Conservation (phyloP, 2,329 filamentous ascomycete genomes). For the Talaromyces sp. region DNA sequence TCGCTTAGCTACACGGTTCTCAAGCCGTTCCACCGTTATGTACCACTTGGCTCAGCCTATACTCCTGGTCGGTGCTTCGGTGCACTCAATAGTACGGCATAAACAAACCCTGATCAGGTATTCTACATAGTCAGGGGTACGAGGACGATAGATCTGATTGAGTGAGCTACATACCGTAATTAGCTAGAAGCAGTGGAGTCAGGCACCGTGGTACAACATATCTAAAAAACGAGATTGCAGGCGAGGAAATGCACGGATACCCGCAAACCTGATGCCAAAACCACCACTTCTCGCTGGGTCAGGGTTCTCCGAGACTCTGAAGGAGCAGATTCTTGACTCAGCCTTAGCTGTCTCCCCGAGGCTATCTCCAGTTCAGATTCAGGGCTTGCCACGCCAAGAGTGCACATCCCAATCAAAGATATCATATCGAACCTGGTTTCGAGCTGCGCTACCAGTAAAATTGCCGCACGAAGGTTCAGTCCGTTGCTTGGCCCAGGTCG, state of each 20-base stretch:
- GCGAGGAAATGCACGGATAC: too few relatives aligned
- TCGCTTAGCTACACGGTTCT: background rate
- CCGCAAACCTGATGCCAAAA: too few relatives aligned
- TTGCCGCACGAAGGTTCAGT: conserved; percentile 21
- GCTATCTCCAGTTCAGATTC: background rate
- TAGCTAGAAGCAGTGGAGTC: background rate
- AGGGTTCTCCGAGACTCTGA: background rate
- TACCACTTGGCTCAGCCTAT: background rate
- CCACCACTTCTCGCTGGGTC: too few relatives aligned
- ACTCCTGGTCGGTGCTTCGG: too few relatives aligned
- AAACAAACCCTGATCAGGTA: too few relatives aligned
- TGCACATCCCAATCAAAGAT: conserved; percentile 13
- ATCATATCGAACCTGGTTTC: background rate
- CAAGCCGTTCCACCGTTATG: background rate
- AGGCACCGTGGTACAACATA: too few relatives aligned
- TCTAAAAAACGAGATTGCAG: too few relatives aligned
- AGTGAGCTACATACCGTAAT: background rate
- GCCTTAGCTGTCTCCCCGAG: background rate
- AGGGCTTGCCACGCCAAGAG: background rate
- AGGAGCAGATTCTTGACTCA: background rate
- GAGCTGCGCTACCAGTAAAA: background rate
- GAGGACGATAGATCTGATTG: background rate
- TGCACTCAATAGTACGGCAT: too few relatives aligned
- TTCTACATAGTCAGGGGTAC: background rate
- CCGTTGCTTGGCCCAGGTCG: conserved; percentile 28